Base-by-base conservation (phyloP, 768 basidiomycete genomes). In the Psilocybe cyanescens region DNA sequence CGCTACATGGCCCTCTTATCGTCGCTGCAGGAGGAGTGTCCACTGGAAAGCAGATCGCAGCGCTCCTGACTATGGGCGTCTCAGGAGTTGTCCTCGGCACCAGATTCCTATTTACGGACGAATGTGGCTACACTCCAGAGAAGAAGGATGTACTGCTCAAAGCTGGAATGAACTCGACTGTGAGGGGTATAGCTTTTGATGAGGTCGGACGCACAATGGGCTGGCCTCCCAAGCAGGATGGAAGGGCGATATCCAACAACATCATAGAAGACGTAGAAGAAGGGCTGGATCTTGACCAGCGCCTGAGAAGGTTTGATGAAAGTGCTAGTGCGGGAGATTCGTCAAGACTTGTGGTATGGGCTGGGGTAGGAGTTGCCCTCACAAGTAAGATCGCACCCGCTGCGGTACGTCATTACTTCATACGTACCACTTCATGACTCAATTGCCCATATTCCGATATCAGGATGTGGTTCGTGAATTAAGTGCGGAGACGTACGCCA, bases 11-110 rank as follows among this genome's bases (percentile, higher is more conserved):
- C 3, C 81, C 81, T 0, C 77, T 77, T 1, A 67, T 89, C 55
- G 63, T 89, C 19, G 87, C 83, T 2, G 87, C 89, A 0, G 89
- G 89, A 4, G 88, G 88, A 0, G 68, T 90, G 49, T 72, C 77
- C 3, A 82, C 74, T 2, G 86, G 87, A 7, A 63, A 73, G 0
- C 84, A 88, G 52, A 69, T 85, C 54, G 83, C 85, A 14, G 71
- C 79, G 1, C 63, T 83, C 28, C 78, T 90, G 49, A 71, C 78
- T 2, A 74, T 84, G 55, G 86, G 87, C 29, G 86, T 81, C 1
- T 69, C 80, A 3, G 88, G 84, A 2, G 84, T 75, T 3, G 82
- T 81, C 3, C 66, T 83, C 4, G 88, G 89, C 16, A 89, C 89
- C 0, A 81, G 86, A 0, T 84, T 89, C 70, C 70, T 85, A 52